A percentile compares a stretch with the other conserved stretches of the same genome.
These are phyloP conservation scores for Priceomyces melissophilus DNA, from an alignment of 805 yeast genomes.

Conservation along the genomic window DNA sequence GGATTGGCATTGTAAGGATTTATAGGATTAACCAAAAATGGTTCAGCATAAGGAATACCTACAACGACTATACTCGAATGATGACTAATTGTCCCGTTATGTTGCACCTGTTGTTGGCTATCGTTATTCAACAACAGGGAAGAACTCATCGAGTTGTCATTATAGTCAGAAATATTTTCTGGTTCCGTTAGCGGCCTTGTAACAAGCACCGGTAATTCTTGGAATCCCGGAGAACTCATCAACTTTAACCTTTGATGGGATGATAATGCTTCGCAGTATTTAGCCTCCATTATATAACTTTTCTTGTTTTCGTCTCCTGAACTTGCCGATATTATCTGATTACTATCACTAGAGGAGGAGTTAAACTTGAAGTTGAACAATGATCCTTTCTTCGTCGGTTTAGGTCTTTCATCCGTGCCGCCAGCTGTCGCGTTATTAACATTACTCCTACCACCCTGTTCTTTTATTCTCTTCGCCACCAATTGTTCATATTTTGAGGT, in stretches of 20 bases:
- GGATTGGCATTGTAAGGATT: slow-evolving; percentile 40
- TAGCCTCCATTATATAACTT: slow-evolving; percentile 23
- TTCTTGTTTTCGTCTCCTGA: slow-evolving; percentile 7
- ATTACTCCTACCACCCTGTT: slow-evolving; percentile 17
- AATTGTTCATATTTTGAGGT: slow-evolving; percentile 39
- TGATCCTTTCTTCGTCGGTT: slow-evolving; percentile 31
- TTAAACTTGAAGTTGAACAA: slow-evolving; percentile 39
- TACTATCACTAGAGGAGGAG: slow-evolving; percentile 10
- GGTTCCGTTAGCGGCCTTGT: slow-evolving; percentile 29
- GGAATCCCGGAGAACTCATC: slow-evolving; percentile 26
- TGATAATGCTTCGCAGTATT: slow-evolving; percentile 29
- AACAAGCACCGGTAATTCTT: slow-evolving; percentile 29
- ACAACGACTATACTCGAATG: slow-evolving; percentile 33
- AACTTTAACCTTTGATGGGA: slow-evolving; percentile 32
- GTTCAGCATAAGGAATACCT: slow-evolving; percentile 42
- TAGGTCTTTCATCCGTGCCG: slow-evolving; percentile 17
- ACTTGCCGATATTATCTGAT: not conserved
- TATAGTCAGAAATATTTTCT: slow-evolving; percentile 11
- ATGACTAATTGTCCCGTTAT: slow-evolving; percentile 23
- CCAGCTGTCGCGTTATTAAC: slow-evolving; percentile 1
- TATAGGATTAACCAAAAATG: slow-evolving; percentile 28
- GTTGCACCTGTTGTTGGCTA: slow-evolving; percentile 10
- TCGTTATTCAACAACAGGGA: slow-evolving; percentile 28
- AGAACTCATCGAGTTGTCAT: slow-evolving; percentile 32
- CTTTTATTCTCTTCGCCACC: slow-evolving; percentile 32